These are phyloP conservation scores for Apiosordaria backusii DNA, from an alignment of 495 filamentous ascomycete genomes.

Conservation along the genomic window DNA sequence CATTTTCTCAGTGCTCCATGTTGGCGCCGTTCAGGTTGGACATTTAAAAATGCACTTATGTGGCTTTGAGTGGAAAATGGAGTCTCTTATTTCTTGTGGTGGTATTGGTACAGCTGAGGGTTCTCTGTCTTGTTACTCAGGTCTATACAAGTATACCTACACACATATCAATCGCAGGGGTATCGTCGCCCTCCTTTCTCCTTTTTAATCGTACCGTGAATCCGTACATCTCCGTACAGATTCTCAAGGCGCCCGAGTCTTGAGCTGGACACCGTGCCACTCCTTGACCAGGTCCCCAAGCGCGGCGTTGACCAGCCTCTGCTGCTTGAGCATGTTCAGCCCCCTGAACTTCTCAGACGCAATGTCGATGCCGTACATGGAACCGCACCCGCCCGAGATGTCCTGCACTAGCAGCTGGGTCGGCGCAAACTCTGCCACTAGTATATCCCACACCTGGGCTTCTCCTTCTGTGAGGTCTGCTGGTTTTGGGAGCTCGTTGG, in stretches of 20 bases:
- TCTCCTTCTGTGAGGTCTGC: conserved; percentile 42
- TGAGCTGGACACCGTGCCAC: conserved; percentile 75
- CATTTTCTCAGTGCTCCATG: no score
- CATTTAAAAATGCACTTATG: no score
- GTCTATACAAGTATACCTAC: background rate
- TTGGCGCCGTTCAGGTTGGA: no score
- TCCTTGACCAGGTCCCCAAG: conserved; percentile 66
- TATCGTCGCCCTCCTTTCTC: conserved; percentile 4
- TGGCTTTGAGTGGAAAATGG: background rate
- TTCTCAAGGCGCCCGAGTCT: conserved; percentile 49
- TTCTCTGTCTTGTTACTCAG: background rate
- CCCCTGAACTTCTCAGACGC: conserved; percentile 62
- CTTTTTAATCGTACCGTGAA: background rate
- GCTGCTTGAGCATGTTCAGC: conserved; percentile 64
- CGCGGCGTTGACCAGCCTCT: conserved; percentile 64
- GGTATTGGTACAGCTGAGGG: background rate
- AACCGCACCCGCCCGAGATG: conserved; percentile 73
- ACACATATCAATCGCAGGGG: conserved; percentile 1
- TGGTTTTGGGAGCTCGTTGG: conserved; percentile 36
- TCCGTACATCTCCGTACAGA: background rate
- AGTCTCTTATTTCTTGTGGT: background rate
- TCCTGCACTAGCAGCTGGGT: conserved; percentile 61
- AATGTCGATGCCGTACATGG: conserved; percentile 75
- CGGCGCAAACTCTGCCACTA: conserved; percentile 42
- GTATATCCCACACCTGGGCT: conserved; percentile 44